Evolutionary conservation across 148 eudicot genomes (phyloP), one percentile per base, ranked within the genome.

Genomic region (Camellia japonica): DNA sequence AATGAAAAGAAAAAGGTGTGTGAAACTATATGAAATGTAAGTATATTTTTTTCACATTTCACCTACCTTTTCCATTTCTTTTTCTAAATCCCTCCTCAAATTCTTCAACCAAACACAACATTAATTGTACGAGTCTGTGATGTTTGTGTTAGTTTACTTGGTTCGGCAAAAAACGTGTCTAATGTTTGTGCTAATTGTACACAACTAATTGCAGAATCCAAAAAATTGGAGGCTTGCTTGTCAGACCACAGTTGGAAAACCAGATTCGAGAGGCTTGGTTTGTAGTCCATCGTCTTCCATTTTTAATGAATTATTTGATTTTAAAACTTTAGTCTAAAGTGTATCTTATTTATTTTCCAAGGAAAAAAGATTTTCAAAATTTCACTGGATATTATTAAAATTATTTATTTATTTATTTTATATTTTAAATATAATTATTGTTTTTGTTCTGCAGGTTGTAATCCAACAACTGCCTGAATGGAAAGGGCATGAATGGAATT

Each of bases 171-270:
- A 30, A 30, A 30, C 38, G 38, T 30, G 55, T 7, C 54, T 62
- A 46, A 58, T 62, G 7, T 20, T 51, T 67, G 67, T 14, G 54
- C 46, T 20, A 49, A 49, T 56, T 30, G 38, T 30, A 30, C 38
- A 30, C 38, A 63, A 43, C 44, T 41, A 79, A 70, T 73, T 84
- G 81, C 95, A 93, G 95, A 88, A 94, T 46, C 98, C 97, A 8
- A 93, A 89, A 75, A 94, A 87, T 72, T 93, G 91, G 91, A 90
- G 98, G 88, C 93, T 94, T 73, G 97, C 98, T 67, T 93, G 97
- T 79, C 98, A 94, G 74, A 84, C 88, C 3, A 90, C 82, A 1
- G 97, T 94, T 70, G 98, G 97, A 19, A 80, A 79, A 78, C 76
- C 88, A 20, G 95, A 94, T 83, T 93, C 97, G 0, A 89, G 87